These are phyloP conservation scores for Fusarium coicis DNA, from an alignment of 2,329 filamentous ascomycete species.

Conservation along the genomic window DNA sequence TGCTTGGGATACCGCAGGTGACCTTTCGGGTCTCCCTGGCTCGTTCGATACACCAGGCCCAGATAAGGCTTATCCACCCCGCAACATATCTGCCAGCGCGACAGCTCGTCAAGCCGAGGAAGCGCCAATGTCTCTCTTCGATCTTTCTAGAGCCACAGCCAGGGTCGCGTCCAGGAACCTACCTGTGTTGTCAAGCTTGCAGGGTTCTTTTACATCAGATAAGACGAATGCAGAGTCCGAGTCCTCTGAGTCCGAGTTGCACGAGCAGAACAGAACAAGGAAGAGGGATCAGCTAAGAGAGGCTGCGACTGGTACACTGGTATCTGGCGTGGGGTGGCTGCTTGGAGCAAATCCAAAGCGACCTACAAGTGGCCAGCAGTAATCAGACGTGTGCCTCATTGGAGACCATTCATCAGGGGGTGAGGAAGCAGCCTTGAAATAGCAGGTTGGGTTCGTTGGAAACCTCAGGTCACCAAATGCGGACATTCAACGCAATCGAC, in stretches of 20 bases:
- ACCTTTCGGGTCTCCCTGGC: conserved; percentile 67
- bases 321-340: conserved; percentile 75
- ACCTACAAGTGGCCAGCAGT: conserved; percentile 21
- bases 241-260: conserved; percentile 39
- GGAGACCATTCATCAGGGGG: neutral
- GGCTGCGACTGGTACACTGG: conserved; percentile 73
- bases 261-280: conserved; percentile 59
- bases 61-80: conserved; percentile 41
- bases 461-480: neutral
- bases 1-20: conserved; percentile 75
- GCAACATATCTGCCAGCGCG: conserved; percentile 50
- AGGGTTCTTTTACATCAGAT: conserved; percentile 43
- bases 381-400: neutral
- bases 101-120: conserved; percentile 59
- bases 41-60: conserved; percentile 56
- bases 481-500: neutral
- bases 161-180: conserved; percentile 68
- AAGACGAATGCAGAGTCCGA: conserved; percentile 28
- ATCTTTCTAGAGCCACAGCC: conserved; percentile 70
- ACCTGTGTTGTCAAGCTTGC: conserved; percentile 64
- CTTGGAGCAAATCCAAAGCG: conserved; percentile 63
- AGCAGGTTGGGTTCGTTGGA: neutral
- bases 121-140: conserved; percentile 72
- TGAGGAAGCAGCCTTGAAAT: neutral
- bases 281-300: conserved; percentile 79